phyloP scores from a whole-genome alignment of 345 rosid species.

The rapeseed (Brassica napus) region DNA sequence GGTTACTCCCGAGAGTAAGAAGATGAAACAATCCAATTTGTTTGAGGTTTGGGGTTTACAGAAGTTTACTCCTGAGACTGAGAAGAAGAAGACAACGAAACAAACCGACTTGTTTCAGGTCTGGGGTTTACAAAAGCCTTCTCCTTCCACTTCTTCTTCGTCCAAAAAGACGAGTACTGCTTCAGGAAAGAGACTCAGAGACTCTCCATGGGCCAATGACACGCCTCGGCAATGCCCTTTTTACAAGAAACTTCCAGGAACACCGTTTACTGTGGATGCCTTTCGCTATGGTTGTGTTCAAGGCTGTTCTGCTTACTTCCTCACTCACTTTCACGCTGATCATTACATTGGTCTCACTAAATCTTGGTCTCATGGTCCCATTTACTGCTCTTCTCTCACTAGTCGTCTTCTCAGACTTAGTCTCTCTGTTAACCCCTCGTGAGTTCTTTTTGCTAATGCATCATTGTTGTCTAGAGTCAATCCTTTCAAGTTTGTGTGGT shows the following conservation, averaged over 20 bases:
- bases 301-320: constrained; percentile 74
- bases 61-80: constrained; percentile 30
- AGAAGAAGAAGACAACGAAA: constrained; percentile 45
- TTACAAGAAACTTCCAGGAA: constrained; percentile 78
- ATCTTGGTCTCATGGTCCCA: constrained; percentile 72
- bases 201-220: constrained; percentile 16
- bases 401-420: constrained; percentile 61
- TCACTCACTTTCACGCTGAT: constrained; percentile 78
- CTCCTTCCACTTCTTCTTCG: constrained; percentile 27
- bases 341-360: constrained; percentile 77
- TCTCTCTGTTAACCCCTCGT: constrained; percentile 61
- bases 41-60: constrained; percentile 65
- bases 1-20: constrained; percentile 4
- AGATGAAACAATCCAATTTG: constrained; percentile 40
- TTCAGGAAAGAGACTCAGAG: constrained; percentile 17
- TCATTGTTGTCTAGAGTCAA: neutral
- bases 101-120: constrained; percentile 58
- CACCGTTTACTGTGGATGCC: constrained; percentile 73
- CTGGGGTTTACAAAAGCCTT: constrained; percentile 60
- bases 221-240: constrained; percentile 65
- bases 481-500: neutral
- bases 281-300: constrained; percentile 67
- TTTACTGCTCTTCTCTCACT: constrained; percentile 67
- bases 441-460: constrained; percentile 20
- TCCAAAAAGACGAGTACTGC: neutral